Percentiles rank a stretch among this genome's conserved stretches.
Evolutionary conservation across 176 grass and related monocot species (phyloP).

Genomic region (Pharus latifolius): DNA sequence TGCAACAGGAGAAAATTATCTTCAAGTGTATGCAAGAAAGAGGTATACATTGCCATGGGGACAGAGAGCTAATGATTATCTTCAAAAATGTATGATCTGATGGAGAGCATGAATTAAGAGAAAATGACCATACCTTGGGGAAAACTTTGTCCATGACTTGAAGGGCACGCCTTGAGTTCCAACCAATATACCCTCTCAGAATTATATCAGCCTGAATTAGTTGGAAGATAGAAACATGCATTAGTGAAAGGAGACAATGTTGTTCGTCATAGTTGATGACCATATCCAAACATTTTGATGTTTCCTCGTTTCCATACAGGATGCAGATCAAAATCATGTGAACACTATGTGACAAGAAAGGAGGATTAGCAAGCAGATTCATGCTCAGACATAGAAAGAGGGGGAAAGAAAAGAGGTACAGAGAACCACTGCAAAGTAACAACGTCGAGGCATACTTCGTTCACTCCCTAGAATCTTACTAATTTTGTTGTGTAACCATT

Average conservation of each 20-base stretch:
- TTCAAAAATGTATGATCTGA: neutral
- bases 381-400: too few relatives aligned
- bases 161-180: slow-evolving; percentile 86
- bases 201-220: slow-evolving; percentile 69
- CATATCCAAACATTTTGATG: neutral
- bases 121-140: slow-evolving; percentile 39
- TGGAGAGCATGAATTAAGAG: neutral
- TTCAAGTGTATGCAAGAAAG: too few relatives aligned
- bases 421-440: too few relatives aligned
- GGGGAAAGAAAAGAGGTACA: too few relatives aligned
- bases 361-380: too few relatives aligned
- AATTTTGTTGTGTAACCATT: too few relatives aligned
- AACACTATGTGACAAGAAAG: neutral
- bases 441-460: too few relatives aligned
- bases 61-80: too few relatives aligned
- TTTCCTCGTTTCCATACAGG: neutral
- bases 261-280: neutral
- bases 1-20: too few relatives aligned
- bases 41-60: too few relatives aligned
- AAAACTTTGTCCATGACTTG: slow-evolving; percentile 77
- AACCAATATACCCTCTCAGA: slow-evolving; percentile 69
- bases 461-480: too few relatives aligned
- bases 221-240: neutral
- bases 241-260: neutral
- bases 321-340: neutral